Evolutionary conservation across 2,329 filamentous ascomycete genomes (phyloP).

Genomic region (Venturia carpophila): DNA sequence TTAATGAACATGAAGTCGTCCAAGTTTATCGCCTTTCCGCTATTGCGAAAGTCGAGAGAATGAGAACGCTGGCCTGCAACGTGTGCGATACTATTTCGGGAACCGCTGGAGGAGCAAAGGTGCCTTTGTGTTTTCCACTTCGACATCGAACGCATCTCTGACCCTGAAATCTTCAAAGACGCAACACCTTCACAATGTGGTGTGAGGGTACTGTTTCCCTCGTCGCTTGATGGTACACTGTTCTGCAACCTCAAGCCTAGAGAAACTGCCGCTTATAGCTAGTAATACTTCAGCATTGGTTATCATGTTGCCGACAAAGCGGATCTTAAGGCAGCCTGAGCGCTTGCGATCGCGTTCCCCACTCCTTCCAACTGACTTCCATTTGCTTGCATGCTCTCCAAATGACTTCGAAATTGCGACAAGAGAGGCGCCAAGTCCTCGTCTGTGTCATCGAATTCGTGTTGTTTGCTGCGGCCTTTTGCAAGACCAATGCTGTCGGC

Average conservation of each 20-base stretch:
- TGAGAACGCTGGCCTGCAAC: neutral
- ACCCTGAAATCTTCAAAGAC: neutral
- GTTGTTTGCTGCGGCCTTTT: neutral
- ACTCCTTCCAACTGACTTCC: conserved; percentile 31
- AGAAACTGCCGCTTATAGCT: neutral
- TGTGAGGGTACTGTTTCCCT: neutral
- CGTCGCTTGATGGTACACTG: neutral
- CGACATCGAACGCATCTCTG: neutral
- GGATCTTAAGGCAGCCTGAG: conserved; percentile 2
- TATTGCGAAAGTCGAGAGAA: no score
- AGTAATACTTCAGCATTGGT: neutral
- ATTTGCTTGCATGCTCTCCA: conserved; percentile 34
- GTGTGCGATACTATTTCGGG: no score
- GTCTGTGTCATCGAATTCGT: conserved; percentile 25
- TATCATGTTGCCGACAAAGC: neutral
- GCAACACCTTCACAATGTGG: neutral
- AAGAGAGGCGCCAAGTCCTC: conserved; percentile 29
- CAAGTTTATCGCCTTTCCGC: no score
- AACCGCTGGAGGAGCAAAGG: neutral
- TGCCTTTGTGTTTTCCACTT: neutral
- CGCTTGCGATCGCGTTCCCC: conserved; percentile 25
- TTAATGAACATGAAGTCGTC: no score
- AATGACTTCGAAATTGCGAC: conserved; percentile 31
- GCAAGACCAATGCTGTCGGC: conserved; percentile 9
- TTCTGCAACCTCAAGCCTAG: neutral